Evolutionary conservation across 2,329 filamentous ascomycete species (phyloP).

Genomic region (Beauveria asiatica): DNA sequence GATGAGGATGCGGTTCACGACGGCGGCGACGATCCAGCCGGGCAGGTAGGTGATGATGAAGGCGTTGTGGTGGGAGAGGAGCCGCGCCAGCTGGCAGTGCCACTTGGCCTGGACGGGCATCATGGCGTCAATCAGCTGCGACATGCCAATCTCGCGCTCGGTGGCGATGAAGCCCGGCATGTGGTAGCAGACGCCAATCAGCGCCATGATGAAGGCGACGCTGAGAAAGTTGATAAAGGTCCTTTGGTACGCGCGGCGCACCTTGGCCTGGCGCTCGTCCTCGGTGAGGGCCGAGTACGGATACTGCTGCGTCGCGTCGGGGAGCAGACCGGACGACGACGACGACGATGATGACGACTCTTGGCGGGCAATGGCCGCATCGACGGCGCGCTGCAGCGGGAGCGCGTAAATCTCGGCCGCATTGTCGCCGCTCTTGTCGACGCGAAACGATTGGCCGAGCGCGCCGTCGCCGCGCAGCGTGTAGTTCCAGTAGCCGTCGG

Average conservation of each 20-base stretch:
- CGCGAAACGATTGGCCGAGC: conserved; percentile 46
- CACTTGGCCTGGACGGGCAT: conserved; percentile 53
- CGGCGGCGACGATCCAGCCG: conserved; percentile 33
- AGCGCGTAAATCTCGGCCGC: conserved; percentile 58
- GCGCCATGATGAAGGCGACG: conserved; percentile 59
- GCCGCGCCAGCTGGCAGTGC: conserved; percentile 24
- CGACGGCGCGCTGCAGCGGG: conserved; percentile 61
- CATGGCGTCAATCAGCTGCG: conserved; percentile 69
- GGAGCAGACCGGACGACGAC: conserved; percentile 15
- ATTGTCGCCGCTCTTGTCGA: conserved; percentile 45
- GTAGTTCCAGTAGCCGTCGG: conserved; percentile 55
- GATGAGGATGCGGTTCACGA: conserved; percentile 17
- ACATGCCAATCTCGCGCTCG: conserved; percentile 63
- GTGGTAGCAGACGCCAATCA: conserved; percentile 64
- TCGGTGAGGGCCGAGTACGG: conserved; percentile 26
- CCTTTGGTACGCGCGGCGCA: conserved; percentile 53
- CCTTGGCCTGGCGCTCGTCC: conserved; percentile 45
- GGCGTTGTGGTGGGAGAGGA: conserved; percentile 54
- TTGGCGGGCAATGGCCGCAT: conserved; percentile 44
- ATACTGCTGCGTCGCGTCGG: conserved; percentile 22
- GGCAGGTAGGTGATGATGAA: conserved; percentile 58
- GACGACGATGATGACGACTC: background rate
- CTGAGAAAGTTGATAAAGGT: conserved; percentile 57
- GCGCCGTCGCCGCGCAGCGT: conserved; percentile 56
- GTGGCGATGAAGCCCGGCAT: conserved; percentile 61